Percentiles rank a stretch among this genome's conserved stretches.
Evolutionary conservation across 345 rosid species (phyloP).

Genomic region (Balakata baccata): DNA sequence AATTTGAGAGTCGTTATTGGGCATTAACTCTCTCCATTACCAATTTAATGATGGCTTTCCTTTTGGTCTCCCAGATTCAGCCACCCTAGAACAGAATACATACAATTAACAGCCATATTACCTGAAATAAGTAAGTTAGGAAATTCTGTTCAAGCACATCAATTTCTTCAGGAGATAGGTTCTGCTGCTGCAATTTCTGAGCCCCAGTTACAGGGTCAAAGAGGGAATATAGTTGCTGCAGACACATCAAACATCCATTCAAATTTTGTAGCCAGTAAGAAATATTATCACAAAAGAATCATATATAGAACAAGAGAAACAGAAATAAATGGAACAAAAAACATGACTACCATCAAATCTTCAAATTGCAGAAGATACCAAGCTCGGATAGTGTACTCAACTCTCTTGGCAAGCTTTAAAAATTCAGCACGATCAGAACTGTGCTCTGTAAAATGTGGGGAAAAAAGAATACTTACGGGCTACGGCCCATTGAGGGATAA

Average conservation of each 20-base stretch:
- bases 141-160: slow-evolving; percentile 92
- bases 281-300: neutral
- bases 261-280: neutral
- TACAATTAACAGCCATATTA: slow-evolving; percentile 14
- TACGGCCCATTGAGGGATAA: neutral
- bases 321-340: neutral
- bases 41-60: neutral
- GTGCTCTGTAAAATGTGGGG: slow-evolving; percentile 49
- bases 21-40: neutral
- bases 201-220: slow-evolving; percentile 87
- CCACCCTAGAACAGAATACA: neutral
- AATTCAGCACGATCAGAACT: slow-evolving; percentile 75
- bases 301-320: slow-evolving; percentile 1
- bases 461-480: neutral
- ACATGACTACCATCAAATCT: slow-evolving; percentile 75
- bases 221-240: slow-evolving; percentile 93
- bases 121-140: slow-evolving; percentile 85
- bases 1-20: neutral
- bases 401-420: slow-evolving; percentile 90
- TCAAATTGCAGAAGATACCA: slow-evolving; percentile 97
- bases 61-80: neutral
- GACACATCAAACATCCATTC: slow-evolving; percentile 11
- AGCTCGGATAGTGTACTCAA: slow-evolving; percentile 93
- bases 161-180: slow-evolving; percentile 58
- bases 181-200: slow-evolving; percentile 80